Percentiles rank a stretch among this genome's conserved stretches.
phyloP scores from a whole-genome alignment of 1,139 yeast genomes.

The Geotrichum australiense region DNA sequence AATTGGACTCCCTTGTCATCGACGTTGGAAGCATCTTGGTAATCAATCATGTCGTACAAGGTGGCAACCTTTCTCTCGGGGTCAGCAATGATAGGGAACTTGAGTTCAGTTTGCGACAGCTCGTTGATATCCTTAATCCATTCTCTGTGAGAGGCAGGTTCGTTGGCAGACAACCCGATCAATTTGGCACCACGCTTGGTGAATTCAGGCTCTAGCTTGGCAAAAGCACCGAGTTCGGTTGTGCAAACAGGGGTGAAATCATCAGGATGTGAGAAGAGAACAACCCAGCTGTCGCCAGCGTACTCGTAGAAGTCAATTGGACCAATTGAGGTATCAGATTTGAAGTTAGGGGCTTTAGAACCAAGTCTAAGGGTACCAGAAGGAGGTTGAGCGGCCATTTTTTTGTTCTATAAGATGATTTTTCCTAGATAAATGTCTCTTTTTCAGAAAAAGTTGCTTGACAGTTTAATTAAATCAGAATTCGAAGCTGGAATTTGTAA shows the following conservation, averaged over 20 bases:
- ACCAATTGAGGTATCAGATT: slow-evolving; percentile 67
- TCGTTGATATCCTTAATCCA: slow-evolving; percentile 85
- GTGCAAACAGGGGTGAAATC: slow-evolving; percentile 89
- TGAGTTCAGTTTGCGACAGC: slow-evolving; percentile 56
- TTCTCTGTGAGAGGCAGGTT: slow-evolving; percentile 58
- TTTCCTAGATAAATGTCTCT: background rate
- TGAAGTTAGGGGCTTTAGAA: slow-evolving; percentile 73
- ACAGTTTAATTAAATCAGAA: too few relatives aligned
- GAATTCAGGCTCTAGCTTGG: slow-evolving; percentile 76
- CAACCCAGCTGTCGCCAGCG: slow-evolving; percentile 69
- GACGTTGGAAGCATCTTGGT: slow-evolving; percentile 54
- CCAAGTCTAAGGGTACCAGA: slow-evolving; percentile 43
- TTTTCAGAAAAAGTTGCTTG: too few relatives aligned
- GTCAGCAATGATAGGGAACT: slow-evolving; percentile 79
- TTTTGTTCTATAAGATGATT: background rate
- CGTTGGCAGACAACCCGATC: slow-evolving; percentile 73
- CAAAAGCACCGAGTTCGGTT: slow-evolving; percentile 83
- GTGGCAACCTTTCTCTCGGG: slow-evolving; percentile 61
- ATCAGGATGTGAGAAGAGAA: slow-evolving; percentile 80
- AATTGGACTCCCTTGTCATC: slow-evolving; percentile 53
- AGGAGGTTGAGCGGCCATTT: slow-evolving; percentile 19
- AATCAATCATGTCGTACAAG: slow-evolving; percentile 72
- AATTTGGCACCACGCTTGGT: slow-evolving; percentile 68
- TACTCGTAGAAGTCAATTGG: slow-evolving; percentile 69
- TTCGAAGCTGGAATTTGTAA: too few relatives aligned